Percentiles rank a stretch among this genome's conserved stretches.
Evolutionary conservation across 768 basidiomycete genomes (phyloP).

Genomic region (Termitomyces sp.): DNA sequence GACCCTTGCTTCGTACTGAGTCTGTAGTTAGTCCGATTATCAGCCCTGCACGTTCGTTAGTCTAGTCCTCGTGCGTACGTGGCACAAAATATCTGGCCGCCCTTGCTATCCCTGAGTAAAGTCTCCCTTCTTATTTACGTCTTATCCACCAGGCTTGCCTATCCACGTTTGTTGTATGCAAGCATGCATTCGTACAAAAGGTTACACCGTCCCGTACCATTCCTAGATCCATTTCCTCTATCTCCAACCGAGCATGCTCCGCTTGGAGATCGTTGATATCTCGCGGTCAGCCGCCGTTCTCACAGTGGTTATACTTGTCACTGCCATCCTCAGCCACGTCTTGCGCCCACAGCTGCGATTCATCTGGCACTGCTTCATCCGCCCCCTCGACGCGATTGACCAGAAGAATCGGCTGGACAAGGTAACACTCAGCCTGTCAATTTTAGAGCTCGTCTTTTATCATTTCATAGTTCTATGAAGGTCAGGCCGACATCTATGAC

Average conservation of each 20-base stretch:
- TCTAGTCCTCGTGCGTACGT: constrained; percentile 9
- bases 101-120: neutral
- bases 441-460: neutral
- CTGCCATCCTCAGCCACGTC: constrained; percentile 11
- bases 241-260: constrained; percentile 1
- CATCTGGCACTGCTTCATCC: constrained; percentile 45
- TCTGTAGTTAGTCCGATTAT: neutral
- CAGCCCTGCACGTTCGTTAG: constrained; percentile 12
- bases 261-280: neutral
- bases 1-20: neutral
- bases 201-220: neutral
- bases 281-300: constrained; percentile 6
- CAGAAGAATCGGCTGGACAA: constrained; percentile 41
- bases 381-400: constrained; percentile 31
- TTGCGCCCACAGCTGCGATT: constrained; percentile 39
- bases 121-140: neutral
- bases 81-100: neutral
- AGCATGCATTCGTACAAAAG: constrained; percentile 9
- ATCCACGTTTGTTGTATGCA: constrained; percentile 12
- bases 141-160: neutral
- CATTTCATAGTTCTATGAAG: constrained; percentile 47
- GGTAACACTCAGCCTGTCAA: constrained; percentile 17
- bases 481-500: constrained; percentile 73
- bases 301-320: constrained; percentile 3
- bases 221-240: neutral